Base-by-base conservation (phyloP, 164 flowering plant genomes). In the Malania oleifera region DNA sequence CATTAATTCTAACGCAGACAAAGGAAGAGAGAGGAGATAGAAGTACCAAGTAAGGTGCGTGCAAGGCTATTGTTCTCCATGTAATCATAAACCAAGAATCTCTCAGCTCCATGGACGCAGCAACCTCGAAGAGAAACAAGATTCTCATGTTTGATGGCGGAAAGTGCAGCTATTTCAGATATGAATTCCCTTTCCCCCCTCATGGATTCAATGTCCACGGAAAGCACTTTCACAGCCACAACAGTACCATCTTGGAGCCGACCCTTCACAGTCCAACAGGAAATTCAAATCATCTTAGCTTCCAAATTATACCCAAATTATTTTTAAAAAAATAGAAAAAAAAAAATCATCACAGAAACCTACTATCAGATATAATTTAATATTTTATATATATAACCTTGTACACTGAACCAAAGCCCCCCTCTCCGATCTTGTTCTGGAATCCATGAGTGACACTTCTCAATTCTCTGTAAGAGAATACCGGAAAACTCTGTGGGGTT, bases 111-210 rank as follows among this genome's bases (percentile, higher is more conserved):
- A 17, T 78, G 72, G 10, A 79, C 61, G 41, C 85, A 83, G 38
- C 80, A 78, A 13, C 88, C 88, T 26, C 19, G 56, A n/a, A 83
- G 72, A 1, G 27, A 67, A 5, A 80, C 80, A 12, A 83, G 82
- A 50, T 80, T 75, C 60, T 79, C 75, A 60, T 83, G 88, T 29
- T 62, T 70, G 61, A 77, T 60, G 29, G 68, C 47, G 0, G 82
- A 68, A 9, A 83, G 63, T 47, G 83, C 78, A 13, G 76, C 60
- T 12, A 83, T 56, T 62, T 83, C 88, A 2, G 83, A 67, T 37
- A 77, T 56, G 63, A 83, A 83, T 41, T 80, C 85, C 51, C 80
- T 68, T 63, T 77, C 83, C 8, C 88, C 88, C 63, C 77, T 47
- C 79, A 75, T 64, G 0, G 88, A 75, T 61, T 73, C 84, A 8